phyloP scores from a whole-genome alignment of 2,329 filamentous ascomycete species.

The Chalaropsis ovoidea region DNA sequence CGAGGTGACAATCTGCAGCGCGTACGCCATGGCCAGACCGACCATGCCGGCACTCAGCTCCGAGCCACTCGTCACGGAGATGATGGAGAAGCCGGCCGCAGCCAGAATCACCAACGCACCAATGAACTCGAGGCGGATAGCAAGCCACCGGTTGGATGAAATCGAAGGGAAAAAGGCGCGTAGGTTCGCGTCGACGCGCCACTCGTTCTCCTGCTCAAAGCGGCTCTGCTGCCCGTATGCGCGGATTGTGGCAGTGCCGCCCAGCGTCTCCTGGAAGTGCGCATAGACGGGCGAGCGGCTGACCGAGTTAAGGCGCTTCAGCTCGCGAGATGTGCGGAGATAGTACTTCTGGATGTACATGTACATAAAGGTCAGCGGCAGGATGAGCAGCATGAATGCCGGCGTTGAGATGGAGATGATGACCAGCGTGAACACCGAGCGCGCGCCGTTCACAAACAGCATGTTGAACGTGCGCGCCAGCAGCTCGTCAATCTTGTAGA shows the following conservation, averaged over 20 bases:
- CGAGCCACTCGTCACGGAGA: constrained; percentile 62
- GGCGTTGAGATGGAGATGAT: constrained; percentile 78
- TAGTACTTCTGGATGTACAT: constrained; percentile 96
- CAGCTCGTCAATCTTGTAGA: constrained; percentile 80
- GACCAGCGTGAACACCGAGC: constrained; percentile 70
- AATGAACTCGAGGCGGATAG: constrained; percentile 88
- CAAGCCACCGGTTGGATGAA: constrained; percentile 88
- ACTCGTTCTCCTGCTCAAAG: constrained; percentile 90
- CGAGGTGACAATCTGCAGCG: constrained; percentile 89
- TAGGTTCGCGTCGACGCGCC: constrained; percentile 90
- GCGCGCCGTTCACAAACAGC: constrained; percentile 68
- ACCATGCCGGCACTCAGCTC: constrained; percentile 62
- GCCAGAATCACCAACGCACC: constrained; percentile 87
- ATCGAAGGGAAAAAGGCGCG: constrained; percentile 93
- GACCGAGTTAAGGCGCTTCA: constrained; percentile 91
- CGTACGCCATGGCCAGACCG: constrained; percentile 93
- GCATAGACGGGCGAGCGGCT: constrained; percentile 94
- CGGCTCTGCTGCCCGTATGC: constrained; percentile 82
- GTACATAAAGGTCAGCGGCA: constrained; percentile 74
- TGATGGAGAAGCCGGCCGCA: constrained; percentile 70
- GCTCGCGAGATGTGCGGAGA: constrained; percentile 84
- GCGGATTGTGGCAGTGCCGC: constrained; percentile 87
- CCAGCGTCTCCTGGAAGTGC: constrained; percentile 95
- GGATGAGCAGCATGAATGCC: constrained; percentile 65
- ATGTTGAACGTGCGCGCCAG: constrained; percentile 97